These are phyloP conservation scores for Coemansia sp. DNA, from an alignment of 192 early-diverging fungal species.

Conservation along the genomic window DNA sequence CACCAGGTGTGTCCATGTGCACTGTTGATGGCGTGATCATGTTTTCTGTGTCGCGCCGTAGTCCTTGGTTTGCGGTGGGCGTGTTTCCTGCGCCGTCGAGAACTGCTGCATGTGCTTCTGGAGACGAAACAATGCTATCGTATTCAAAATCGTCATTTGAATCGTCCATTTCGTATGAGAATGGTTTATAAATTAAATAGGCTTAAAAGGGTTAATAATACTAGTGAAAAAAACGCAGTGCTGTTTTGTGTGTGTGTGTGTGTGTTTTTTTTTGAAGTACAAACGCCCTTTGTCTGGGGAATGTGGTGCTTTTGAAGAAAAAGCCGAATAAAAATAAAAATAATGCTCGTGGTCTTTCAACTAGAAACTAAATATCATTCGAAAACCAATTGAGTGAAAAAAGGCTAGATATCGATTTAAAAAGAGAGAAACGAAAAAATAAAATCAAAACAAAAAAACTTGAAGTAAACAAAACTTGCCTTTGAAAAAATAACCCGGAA, in stretches of 20 bases:
- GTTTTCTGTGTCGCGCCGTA: neutral
- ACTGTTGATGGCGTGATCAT: conserved; percentile 20
- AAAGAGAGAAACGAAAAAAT: neutral
- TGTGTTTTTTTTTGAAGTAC: neutral
- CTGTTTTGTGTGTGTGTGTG: neutral
- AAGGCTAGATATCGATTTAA: neutral
- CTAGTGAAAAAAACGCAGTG: neutral
- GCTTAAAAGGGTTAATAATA: too few species aligned
- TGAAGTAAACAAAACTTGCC: neutral
- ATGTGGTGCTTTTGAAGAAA: too few species aligned
- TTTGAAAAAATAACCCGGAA: neutral
- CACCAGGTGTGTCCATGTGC: conserved; percentile 1
- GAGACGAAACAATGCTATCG: conserved; percentile 44
- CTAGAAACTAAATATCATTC: too few species aligned
- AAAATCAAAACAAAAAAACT: neutral
- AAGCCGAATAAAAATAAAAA: too few species aligned
- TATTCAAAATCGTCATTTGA: conserved; percentile 33
- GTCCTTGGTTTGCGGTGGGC: neutral
- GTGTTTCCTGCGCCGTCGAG: conserved; percentile 13
- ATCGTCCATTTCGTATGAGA: conserved; percentile 22
- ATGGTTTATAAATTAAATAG: neutral
- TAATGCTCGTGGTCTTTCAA: too few species aligned
- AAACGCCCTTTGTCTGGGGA: neutral
- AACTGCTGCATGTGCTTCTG: conserved; percentile 17
- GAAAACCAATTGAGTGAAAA: too few species aligned